Percentiles rank a stretch among this genome's conserved stretches.
These are phyloP conservation scores for Echinosophora koreensis DNA, from an alignment of 306 rosid species.

Conservation along the genomic window DNA sequence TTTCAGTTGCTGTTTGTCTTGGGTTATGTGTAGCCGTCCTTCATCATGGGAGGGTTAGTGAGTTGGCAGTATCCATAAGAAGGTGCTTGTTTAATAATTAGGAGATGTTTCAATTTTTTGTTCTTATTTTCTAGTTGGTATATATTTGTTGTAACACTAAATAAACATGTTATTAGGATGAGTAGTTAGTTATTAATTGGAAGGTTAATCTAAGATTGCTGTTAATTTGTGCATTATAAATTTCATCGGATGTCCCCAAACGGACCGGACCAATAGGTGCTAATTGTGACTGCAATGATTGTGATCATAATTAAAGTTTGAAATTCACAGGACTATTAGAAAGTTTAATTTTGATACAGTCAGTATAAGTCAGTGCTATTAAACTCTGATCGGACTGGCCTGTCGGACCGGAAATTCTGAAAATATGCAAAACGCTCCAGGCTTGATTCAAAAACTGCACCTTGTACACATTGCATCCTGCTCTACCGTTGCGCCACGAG, in stretches of 20 bases:
- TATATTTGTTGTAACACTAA: conserved; percentile 56
- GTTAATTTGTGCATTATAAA: conserved; percentile 37
- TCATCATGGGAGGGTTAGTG: conserved; percentile 79
- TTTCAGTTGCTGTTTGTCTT: conserved; percentile 71
- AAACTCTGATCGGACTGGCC: too few species aligned
- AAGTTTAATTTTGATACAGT: too few species aligned
- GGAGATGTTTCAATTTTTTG: conserved; percentile 34
- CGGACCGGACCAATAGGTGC: conserved; percentile 4
- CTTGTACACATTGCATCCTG: too few species aligned
- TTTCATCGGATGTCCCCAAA: conserved; percentile 5
- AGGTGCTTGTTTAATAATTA: conserved; percentile 72
- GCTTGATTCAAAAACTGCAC: too few species aligned
- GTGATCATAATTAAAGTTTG: not conserved
- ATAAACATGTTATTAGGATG: conserved; percentile 32
- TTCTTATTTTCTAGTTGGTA: conserved; percentile 39
- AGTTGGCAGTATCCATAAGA: conserved; percentile 80
- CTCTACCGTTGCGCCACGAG: too few species aligned
- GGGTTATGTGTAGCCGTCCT: conserved; percentile 76
- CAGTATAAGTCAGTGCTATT: too few species aligned
- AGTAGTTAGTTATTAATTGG: conserved; percentile 14
- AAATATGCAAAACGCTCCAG: too few species aligned
- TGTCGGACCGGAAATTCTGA: too few species aligned
- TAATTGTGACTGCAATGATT: conserved; percentile 7
- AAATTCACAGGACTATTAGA: not conserved
- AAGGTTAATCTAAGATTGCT: conserved; percentile 37